Percentiles rank a stretch among this genome's conserved stretches.
Evolutionary conservation across 129 eudicot species (phyloP).

Genomic region (Gnaphalium uliginosum): DNA sequence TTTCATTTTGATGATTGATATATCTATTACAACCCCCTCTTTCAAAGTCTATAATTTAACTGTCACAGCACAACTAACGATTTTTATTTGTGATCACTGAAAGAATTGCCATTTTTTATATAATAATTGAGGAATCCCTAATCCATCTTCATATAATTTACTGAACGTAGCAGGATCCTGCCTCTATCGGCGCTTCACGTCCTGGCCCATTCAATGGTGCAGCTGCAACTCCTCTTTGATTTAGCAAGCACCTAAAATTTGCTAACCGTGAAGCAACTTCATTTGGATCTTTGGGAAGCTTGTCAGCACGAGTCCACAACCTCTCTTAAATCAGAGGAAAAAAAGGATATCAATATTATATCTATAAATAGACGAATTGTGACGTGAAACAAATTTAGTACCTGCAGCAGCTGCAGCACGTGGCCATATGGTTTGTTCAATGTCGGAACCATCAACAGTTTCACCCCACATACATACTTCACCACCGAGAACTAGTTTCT

Average conservation of each 20-base stretch:
- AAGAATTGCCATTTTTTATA: conserved; percentile 25
- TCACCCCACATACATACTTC: conserved; percentile 99
- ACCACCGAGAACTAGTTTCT: conserved; percentile 75
- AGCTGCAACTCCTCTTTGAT: conserved; percentile 95
- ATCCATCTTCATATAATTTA: conserved; percentile 28
- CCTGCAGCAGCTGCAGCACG: conserved; percentile 99
- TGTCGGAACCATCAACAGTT: conserved; percentile 70
- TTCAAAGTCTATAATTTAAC: conserved; percentile 14
- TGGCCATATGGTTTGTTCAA: conserved; percentile 96
- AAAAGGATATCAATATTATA: neutral
- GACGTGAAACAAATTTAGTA: conserved; percentile 19
- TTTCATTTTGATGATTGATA: conserved; percentile 12
- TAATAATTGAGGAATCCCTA: conserved; percentile 1
- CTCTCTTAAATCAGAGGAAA: conserved; percentile 57
- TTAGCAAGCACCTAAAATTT: conserved; percentile 75
- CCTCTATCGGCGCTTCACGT: conserved; percentile 58
- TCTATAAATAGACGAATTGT: neutral
- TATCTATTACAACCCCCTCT: neutral
- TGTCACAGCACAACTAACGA: conserved; percentile 3
- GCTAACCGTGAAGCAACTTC: conserved; percentile 57
- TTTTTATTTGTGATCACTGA: conserved; percentile 9
- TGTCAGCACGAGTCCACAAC: conserved; percentile 64
- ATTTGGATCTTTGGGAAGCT: conserved; percentile 63
- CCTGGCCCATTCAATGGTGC: conserved; percentile 74
- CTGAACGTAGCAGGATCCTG: conserved; percentile 81